Evolutionary conservation across 2,329 filamentous ascomycete genomes (phyloP).

Genomic region (Immersiporthe knoxdaviesiana): DNA sequence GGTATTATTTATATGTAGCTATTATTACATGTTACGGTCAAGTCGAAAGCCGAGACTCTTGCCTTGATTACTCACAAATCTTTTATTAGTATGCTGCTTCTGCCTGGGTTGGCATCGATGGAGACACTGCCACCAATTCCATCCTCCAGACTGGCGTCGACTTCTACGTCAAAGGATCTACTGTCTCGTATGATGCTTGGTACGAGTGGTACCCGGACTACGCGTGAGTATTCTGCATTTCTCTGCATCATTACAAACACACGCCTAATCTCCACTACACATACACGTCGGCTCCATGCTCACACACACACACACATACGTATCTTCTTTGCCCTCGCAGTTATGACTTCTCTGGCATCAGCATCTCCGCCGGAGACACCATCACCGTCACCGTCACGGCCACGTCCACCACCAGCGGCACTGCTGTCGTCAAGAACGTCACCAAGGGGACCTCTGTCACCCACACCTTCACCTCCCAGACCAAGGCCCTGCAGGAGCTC

Average conservation of each 20-base stretch:
- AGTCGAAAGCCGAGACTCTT: no score
- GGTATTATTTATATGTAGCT: no score
- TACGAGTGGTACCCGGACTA: slow-evolving; percentile 65
- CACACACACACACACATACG: no score
- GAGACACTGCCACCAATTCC: slow-evolving; percentile 56
- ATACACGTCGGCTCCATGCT: neutral
- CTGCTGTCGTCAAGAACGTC: slow-evolving; percentile 50
- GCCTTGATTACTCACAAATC: neutral
- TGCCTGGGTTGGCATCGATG: slow-evolving; percentile 65
- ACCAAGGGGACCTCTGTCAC: slow-evolving; percentile 53
- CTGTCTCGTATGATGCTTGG: slow-evolving; percentile 57
- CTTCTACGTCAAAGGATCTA: slow-evolving; percentile 49
- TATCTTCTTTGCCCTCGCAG: neutral
- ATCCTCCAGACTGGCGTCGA: slow-evolving; percentile 63
- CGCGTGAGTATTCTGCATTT: slow-evolving; percentile 36
- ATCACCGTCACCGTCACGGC: slow-evolving; percentile 40
- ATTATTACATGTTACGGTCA: no score
- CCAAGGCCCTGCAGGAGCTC: slow-evolving; percentile 51
- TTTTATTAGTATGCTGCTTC: slow-evolving; percentile 47
- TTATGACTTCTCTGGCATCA: slow-evolving; percentile 33
- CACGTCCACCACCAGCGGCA: slow-evolving; percentile 47
- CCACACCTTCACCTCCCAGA: slow-evolving; percentile 52
- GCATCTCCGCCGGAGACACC: slow-evolving; percentile 32
- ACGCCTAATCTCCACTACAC: neutral
- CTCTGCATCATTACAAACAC: neutral